Conservation (phyloP, 1,284 basidiomycete species). For the Irpex rosettiformis region DNA sequence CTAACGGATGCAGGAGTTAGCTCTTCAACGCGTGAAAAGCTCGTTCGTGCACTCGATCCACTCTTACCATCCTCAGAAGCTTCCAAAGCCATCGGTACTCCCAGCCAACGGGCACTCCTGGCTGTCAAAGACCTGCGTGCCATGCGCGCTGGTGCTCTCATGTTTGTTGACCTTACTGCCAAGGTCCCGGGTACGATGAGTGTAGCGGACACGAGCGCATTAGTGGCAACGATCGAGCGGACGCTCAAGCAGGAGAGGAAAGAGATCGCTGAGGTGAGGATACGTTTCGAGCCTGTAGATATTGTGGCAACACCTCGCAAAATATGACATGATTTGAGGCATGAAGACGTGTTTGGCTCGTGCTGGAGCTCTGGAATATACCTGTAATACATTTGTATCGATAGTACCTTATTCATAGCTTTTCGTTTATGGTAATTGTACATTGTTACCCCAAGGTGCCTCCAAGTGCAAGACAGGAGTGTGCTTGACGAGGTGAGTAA, state of each 20-base stretch:
- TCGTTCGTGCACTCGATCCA: conserved; percentile 53
- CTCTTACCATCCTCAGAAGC: conserved; percentile 38
- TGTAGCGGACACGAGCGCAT: conserved; percentile 50
- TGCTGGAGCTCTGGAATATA: background rate
- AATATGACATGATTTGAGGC: background rate
- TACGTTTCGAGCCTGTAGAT: conserved; percentile 61
- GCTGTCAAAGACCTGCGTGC: conserved; percentile 68
- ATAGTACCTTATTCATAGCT: background rate
- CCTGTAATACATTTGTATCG: conserved; percentile 2
- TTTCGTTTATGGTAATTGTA: background rate
- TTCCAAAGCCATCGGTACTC: conserved; percentile 7
- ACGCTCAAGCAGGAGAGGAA: conserved; percentile 59
- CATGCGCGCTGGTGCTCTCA: conserved; percentile 70
- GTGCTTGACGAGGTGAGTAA: background rate
- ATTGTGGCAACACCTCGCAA: background rate
- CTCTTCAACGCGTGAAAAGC: conserved; percentile 45
- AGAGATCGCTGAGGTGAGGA: conserved; percentile 78
- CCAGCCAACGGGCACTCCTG: conserved; percentile 28
- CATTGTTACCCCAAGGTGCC: background rate
- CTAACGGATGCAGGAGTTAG: conserved; percentile 85
- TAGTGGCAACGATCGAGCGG: conserved; percentile 63
- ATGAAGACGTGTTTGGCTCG: background rate
- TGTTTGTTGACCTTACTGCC: conserved; percentile 74
- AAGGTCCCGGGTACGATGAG: conserved; percentile 61
- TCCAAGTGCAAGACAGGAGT: background rate